Conservation (phyloP, 148 eudicot species). For the Beta vulgaris region DNA sequence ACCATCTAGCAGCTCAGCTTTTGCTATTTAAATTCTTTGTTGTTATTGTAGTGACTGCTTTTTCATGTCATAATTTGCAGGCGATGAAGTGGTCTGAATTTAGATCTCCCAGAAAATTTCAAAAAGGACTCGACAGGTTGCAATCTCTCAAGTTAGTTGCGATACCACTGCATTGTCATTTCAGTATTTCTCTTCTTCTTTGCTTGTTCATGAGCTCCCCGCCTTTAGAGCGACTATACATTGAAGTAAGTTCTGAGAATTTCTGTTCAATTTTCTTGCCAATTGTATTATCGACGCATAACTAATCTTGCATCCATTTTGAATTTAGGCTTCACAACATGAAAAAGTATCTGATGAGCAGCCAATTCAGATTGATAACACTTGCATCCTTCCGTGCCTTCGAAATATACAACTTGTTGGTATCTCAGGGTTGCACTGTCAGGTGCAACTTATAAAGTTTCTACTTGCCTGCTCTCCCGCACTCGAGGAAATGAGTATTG, state of each 20-base stretch:
- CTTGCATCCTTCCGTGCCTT: neutral
- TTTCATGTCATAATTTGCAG: neutral
- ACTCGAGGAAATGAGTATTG: neutral
- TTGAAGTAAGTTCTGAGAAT: neutral
- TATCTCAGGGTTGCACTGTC: neutral
- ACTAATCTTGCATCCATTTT: neutral
- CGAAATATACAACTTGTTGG: neutral
- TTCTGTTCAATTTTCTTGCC: neutral
- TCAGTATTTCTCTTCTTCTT: neutral
- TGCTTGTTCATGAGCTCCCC: conserved; percentile 13
- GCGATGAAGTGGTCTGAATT: neutral
- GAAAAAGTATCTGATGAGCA: neutral
- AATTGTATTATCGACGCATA: neutral
- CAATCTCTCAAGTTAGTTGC: neutral
- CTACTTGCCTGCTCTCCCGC: neutral
- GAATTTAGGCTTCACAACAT: neutral
- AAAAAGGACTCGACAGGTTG: neutral
- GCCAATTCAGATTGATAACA: neutral
- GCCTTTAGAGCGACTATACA: neutral
- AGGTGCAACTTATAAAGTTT: neutral
- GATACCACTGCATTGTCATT: neutral
- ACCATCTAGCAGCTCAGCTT: neutral
- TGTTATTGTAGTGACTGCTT: no score
- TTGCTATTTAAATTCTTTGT: neutral
- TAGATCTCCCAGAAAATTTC: conserved; percentile 6